phyloP scores from a whole-genome alignment of 208 protist species.

The Leishmania aethiopica region DNA sequence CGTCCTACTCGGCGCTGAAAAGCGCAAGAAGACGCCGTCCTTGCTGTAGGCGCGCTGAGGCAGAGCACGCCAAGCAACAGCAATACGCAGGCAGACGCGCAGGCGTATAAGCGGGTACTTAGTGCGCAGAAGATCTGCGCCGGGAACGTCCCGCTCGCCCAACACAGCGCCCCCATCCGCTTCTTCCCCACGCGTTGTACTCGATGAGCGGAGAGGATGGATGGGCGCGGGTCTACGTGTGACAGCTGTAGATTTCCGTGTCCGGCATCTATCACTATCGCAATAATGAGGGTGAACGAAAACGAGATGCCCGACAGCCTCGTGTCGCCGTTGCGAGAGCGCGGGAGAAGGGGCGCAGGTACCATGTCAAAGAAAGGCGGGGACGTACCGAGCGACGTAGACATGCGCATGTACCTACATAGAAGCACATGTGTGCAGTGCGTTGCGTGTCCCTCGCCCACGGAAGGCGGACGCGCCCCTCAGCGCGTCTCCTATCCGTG shows the following conservation, averaged over 20 bases:
- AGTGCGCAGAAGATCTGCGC: background rate
- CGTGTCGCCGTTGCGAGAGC: background rate
- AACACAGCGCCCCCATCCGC: background rate
- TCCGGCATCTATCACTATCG: background rate
- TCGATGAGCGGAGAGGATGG: background rate
- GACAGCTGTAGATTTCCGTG: background rate
- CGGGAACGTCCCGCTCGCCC: background rate
- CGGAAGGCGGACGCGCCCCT: background rate
- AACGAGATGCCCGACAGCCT: background rate
- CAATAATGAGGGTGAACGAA: background rate
- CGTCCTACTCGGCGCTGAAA: conserved; percentile 52
- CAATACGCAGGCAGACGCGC: background rate
- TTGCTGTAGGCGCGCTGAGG: conserved; percentile 1
- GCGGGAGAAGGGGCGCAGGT: too few relatives aligned
- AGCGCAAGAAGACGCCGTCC: conserved; percentile 24
- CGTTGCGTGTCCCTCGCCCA: background rate
- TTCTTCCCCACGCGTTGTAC: background rate
- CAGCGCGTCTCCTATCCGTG: background rate
- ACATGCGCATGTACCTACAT: background rate
- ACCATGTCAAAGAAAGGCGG: too few relatives aligned
- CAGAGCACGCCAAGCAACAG: background rate
- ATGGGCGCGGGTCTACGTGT: background rate
- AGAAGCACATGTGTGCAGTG: background rate
- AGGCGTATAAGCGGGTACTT: background rate
- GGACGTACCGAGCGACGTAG: too few relatives aligned